Percentiles rank a stretch among this genome's conserved stretches.
These are phyloP conservation scores for Sphaerobolus stellatus DNA, from an alignment of 1,284 basidiomycete genomes.

Conservation along the genomic window DNA sequence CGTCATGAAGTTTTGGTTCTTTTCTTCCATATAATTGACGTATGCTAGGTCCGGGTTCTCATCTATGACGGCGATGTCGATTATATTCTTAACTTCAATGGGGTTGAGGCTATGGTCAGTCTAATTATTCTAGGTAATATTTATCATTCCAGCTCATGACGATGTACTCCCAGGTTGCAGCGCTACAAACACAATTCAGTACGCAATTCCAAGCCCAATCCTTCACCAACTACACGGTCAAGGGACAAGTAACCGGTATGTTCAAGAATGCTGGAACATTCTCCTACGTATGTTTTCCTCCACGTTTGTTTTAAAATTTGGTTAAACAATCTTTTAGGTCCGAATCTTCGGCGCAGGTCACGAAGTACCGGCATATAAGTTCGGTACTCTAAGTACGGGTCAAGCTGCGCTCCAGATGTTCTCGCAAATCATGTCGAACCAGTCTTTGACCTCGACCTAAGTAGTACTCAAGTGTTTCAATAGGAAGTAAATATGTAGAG, in stretches of 20 bases:
- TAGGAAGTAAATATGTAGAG: no score
- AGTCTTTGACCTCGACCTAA: constrained; percentile 12
- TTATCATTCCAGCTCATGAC: neutral
- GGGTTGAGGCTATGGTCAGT: constrained; percentile 60
- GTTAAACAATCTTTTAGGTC: neutral
- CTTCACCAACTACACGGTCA: constrained; percentile 51
- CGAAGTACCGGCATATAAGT: constrained; percentile 41
- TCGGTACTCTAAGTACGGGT: constrained; percentile 21
- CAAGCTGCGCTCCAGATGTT: constrained; percentile 33
- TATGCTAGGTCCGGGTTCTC: constrained; percentile 11
- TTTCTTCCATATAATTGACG: constrained; percentile 15
- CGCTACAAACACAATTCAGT: constrained; percentile 42
- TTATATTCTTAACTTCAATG: constrained; percentile 58
- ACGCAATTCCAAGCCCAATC: constrained; percentile 36
- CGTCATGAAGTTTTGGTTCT: constrained; percentile 43
- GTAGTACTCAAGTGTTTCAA: neutral
- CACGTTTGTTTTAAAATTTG: neutral
- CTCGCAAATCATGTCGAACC: constrained; percentile 27
- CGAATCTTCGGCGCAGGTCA: constrained; percentile 8
- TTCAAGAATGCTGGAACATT: constrained; percentile 63
- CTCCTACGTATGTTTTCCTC: constrained; percentile 53
- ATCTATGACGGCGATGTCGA: constrained; percentile 35
- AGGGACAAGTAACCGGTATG: constrained; percentile 47
- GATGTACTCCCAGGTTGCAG: constrained; percentile 36
- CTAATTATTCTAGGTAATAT: constrained; percentile 17